These are phyloP conservation scores for Omphalotus olearius DNA, from an alignment of 1,284 basidiomycete species.

Conservation along the genomic window DNA sequence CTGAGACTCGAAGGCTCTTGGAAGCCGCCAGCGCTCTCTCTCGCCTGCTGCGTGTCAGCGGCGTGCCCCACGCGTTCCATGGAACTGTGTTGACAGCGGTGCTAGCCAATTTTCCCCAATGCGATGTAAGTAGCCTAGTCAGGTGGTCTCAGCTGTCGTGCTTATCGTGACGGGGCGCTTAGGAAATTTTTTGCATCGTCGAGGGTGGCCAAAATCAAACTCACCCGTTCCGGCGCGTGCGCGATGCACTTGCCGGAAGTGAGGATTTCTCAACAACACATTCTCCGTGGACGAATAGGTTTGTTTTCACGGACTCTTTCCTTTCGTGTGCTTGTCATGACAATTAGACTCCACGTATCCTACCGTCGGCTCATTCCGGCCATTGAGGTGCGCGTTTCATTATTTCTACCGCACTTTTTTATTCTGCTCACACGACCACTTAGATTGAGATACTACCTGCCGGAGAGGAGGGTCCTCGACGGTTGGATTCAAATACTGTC, in stretches of 20 bases:
- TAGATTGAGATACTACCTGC: slow-evolving; percentile 80
- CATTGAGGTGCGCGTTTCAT: slow-evolving; percentile 26
- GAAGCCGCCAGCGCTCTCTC: slow-evolving; percentile 63
- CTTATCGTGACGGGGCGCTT: neutral
- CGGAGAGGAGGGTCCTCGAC: slow-evolving; percentile 73
- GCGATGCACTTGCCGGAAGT: slow-evolving; percentile 43
- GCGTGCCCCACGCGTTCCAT: slow-evolving; percentile 65
- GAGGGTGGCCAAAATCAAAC: slow-evolving; percentile 40
- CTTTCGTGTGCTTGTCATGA: slow-evolving; percentile 11
- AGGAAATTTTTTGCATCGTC: slow-evolving; percentile 55
- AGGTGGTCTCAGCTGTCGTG: slow-evolving; percentile 15
- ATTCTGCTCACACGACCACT: slow-evolving; percentile 8
- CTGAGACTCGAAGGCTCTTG: slow-evolving; percentile 60
- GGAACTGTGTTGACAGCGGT: slow-evolving; percentile 58
- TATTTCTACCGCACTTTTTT: slow-evolving; percentile 10
- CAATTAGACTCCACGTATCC: slow-evolving; percentile 47
- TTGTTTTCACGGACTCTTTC: slow-evolving; percentile 13
- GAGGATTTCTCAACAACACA: slow-evolving; percentile 40
- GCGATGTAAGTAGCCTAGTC: slow-evolving; percentile 42
- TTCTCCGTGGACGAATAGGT: slow-evolving; percentile 51
- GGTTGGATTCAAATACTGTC: slow-evolving; percentile 59
- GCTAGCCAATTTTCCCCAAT: slow-evolving; percentile 48
- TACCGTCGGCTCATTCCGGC: slow-evolving; percentile 46
- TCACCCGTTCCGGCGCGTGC: slow-evolving; percentile 49
- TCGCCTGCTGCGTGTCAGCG: slow-evolving; percentile 40